Evolutionary conservation across 306 rosid genomes (phyloP).

Genomic region (Trifolium fragiferum): DNA sequence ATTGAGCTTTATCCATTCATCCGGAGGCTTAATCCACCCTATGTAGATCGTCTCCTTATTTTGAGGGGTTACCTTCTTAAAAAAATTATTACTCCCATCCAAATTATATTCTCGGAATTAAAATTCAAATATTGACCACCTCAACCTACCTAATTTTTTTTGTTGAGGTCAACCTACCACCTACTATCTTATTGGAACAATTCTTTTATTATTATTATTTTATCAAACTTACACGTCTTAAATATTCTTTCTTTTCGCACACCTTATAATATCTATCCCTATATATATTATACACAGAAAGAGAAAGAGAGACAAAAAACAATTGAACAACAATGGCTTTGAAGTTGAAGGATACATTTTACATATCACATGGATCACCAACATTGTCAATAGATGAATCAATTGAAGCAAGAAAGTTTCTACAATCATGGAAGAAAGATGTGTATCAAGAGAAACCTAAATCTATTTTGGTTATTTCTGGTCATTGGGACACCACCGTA

Average conservation of each 20-base stretch:
- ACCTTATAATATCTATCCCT: not conserved
- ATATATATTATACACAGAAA: not conserved
- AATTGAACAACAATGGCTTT: constrained; percentile 36
- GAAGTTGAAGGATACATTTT: constrained; percentile 58
- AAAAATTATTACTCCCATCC: no score
- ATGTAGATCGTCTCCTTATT: no score
- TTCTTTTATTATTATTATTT: no score
- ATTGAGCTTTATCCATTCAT: no score
- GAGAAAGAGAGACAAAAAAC: not conserved
- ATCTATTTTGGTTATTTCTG: constrained; percentile 68
- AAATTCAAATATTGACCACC: no score
- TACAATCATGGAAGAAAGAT: constrained; percentile 62
- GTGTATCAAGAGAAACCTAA: constrained; percentile 45
- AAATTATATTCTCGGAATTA: no score
- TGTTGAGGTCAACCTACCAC: no score
- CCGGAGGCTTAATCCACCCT: no score
- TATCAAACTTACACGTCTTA: not conserved
- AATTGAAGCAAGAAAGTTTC: constrained; percentile 57
- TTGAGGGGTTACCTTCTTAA: no score
- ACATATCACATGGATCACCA: constrained; percentile 76
- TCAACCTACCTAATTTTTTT: no score
- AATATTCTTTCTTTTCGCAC: not conserved
- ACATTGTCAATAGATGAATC: constrained; percentile 65
- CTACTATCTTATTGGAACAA: no score
- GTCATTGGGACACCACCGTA: constrained; percentile 70